phyloP scores from a whole-genome alignment of 2,329 filamentous ascomycete species.

The Fusarium sp. region DNA sequence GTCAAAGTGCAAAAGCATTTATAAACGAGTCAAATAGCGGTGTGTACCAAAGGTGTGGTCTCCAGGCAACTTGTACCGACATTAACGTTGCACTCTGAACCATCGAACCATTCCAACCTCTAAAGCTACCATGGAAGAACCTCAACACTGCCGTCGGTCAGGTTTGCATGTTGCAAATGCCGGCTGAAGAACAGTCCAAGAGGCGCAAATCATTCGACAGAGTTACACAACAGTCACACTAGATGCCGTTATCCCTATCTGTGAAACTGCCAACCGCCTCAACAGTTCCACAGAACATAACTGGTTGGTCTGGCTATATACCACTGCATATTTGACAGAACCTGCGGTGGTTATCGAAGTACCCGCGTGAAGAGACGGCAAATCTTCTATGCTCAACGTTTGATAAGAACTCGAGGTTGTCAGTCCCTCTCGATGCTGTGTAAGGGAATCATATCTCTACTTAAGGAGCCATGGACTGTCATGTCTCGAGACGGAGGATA shows the following conservation, averaged over 20 bases:
- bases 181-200: constrained; percentile 19
- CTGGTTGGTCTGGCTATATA: constrained; percentile 10
- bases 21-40: constrained; percentile 12
- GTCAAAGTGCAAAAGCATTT: no score
- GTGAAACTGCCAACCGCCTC: constrained; percentile 12
- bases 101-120: constrained; percentile 1
- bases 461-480: constrained; percentile 19
- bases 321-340: constrained; percentile 23
- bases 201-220: constrained; percentile 7
- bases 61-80: constrained; percentile 39
- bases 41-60: neutral
- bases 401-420: constrained; percentile 29
- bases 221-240: constrained; percentile 34
- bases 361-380: constrained; percentile 28
- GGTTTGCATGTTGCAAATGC: constrained; percentile 18
- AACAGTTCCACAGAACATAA: constrained; percentile 14
- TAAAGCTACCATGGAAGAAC: neutral
- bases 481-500: constrained; percentile 19
- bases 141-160: constrained; percentile 16
- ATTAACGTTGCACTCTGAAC: constrained; percentile 29
- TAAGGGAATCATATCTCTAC: constrained; percentile 28
- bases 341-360: constrained; percentile 21
- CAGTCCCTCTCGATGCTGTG: constrained; percentile 25
- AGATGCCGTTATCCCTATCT: constrained; percentile 36
- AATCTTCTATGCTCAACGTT: constrained; percentile 31